A percentile compares a stretch with the other conserved stretches of the same genome.
These are phyloP conservation scores for Omphalotus guepiniiformis DNA, from an alignment of 768 basidiomycete genomes.

Conservation along the genomic window DNA sequence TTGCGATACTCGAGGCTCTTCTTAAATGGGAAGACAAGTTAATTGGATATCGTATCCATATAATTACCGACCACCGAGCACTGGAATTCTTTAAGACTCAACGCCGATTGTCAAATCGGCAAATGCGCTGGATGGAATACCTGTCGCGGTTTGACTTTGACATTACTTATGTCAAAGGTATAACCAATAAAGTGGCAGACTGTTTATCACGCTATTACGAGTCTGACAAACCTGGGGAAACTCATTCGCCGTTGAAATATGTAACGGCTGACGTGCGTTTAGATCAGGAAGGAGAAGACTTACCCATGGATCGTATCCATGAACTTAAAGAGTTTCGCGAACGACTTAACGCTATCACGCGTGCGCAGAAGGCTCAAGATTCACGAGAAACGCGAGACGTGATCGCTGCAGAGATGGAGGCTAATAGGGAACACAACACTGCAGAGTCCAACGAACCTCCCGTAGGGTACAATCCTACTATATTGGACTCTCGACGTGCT, in stretches of 20 bases:
- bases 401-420: neutral
- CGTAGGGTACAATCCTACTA: neutral
- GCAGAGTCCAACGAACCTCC: neutral
- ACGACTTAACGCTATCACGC: neutral
- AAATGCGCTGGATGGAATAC: constrained; percentile 9
- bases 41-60: constrained; percentile 15
- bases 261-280: constrained; percentile 9
- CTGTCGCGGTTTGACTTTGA: constrained; percentile 13
- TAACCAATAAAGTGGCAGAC: constrained; percentile 7
- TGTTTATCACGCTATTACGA: constrained; percentile 9
- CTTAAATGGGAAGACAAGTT: constrained; percentile 27
- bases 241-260: constrained; percentile 4
- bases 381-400: neutral
- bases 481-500: neutral
- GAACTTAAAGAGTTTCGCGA: neutral
- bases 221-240: neutral
- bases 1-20: constrained; percentile 14
- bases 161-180: constrained; percentile 4
- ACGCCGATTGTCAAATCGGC: constrained; percentile 7
- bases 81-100: constrained; percentile 19
- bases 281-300: neutral
- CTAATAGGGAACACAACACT: neutral
- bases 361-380: neutral
- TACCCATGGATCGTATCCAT: neutral
- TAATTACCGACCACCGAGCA: constrained; percentile 23